Percentiles rank a stretch among this genome's conserved stretches.
phyloP scores from a whole-genome alignment of 2,329 filamentous ascomycete species.

The Aureobasidium pullulans region DNA sequence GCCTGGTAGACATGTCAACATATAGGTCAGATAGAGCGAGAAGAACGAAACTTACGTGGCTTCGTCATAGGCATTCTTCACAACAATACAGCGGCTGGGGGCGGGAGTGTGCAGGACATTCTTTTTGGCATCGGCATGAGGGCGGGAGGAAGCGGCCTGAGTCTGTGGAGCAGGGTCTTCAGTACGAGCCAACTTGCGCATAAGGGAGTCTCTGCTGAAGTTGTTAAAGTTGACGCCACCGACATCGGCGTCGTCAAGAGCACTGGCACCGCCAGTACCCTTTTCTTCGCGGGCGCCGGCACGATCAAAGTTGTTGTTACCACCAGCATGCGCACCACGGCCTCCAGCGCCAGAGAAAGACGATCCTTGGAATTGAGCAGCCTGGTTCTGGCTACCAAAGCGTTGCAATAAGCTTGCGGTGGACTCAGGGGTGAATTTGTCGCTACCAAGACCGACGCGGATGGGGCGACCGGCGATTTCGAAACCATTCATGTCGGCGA shows the following conservation, averaged over 20 bases:
- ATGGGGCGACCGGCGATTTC: conserved; percentile 95
- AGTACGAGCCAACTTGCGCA: conserved; percentile 95
- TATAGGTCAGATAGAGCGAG: background rate
- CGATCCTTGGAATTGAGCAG: conserved; percentile 70
- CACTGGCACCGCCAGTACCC: conserved; percentile 78
- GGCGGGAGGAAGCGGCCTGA: conserved; percentile 18
- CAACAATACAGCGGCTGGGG: conserved; percentile 85
- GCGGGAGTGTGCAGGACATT: conserved; percentile 84
- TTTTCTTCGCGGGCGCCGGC: conserved; percentile 84
- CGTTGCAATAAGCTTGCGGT: conserved; percentile 87
- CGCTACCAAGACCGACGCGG: conserved; percentile 96
- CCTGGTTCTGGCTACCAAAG: conserved; percentile 68
- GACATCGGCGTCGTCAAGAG: conserved; percentile 94
- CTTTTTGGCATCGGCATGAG: conserved; percentile 51
- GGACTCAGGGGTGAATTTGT: conserved; percentile 98
- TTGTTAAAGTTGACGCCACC: conserved; percentile 99
- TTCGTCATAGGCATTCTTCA: conserved; percentile 93
- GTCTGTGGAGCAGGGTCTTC: conserved; percentile 70
- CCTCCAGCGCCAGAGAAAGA: conserved; percentile 86
- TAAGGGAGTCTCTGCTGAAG: conserved; percentile 95
- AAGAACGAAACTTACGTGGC: conserved; percentile 61
- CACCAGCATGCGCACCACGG: conserved; percentile 74
- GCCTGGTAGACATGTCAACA: conserved; percentile 45
- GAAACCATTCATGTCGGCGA: conserved; percentile 99
- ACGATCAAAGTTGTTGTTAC: conserved; percentile 72